Conservation (phyloP, 495 filamentous ascomycete genomes). For the Talaromyces nanjingensis region DNA sequence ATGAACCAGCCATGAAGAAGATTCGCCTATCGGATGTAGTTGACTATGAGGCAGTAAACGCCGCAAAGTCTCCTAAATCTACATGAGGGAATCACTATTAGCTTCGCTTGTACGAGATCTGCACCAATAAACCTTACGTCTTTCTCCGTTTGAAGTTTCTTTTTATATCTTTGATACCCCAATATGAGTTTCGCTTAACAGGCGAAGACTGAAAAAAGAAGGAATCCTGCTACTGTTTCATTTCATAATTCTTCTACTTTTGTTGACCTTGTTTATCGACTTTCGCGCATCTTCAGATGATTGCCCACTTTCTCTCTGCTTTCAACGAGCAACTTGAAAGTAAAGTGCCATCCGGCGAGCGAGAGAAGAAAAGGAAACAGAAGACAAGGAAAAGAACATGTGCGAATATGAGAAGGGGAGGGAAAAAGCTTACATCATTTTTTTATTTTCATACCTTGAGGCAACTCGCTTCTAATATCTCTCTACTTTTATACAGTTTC, state of each 20-base stretch:
- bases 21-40: conserved; percentile 38
- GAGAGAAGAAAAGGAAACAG: background rate
- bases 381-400: background rate
- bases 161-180: conserved; percentile 11
- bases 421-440: conserved; percentile 1
- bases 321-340: background rate
- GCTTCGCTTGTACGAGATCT: background rate
- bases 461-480: conserved; percentile 2
- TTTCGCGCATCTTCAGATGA: background rate
- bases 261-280: background rate
- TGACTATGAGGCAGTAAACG: conserved; percentile 32
- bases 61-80: conserved; percentile 27
- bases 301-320: background rate
- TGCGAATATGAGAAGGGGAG: conserved; percentile 1
- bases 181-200: conserved; percentile 4
- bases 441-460: background rate
- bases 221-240: background rate
- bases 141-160: background rate
- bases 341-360: background rate
- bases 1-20: conserved; percentile 40
- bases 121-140: background rate
- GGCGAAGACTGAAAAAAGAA: conserved; percentile 7
- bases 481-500: background rate
- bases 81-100: background rate
- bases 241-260: conserved; percentile 4